phyloP scores from a whole-genome alignment of 2,329 filamentous ascomycete species.

The Tolypocladium nubicola region DNA sequence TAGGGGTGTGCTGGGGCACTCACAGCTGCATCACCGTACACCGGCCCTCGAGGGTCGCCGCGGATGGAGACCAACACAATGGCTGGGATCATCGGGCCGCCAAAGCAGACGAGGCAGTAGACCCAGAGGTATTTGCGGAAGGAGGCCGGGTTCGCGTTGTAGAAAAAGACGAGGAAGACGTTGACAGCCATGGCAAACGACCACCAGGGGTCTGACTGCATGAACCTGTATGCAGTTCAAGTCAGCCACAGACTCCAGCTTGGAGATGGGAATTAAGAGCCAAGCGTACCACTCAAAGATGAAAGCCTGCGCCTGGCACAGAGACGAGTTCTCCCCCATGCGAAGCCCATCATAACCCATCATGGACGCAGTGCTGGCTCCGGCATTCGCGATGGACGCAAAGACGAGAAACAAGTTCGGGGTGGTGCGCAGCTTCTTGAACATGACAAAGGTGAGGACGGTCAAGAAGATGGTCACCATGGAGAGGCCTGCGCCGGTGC shows the following conservation, averaged over 20 bases:
- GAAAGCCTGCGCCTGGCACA: constrained; percentile 54
- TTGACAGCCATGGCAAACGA: constrained; percentile 75
- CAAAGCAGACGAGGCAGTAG: constrained; percentile 61
- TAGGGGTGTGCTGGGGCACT: constrained; percentile 9
- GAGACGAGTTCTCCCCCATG: constrained; percentile 37
- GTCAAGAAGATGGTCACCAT: constrained; percentile 39
- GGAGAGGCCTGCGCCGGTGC: constrained; percentile 42
- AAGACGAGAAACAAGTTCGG: constrained; percentile 39
- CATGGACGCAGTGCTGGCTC: constrained; percentile 53
- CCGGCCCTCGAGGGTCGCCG: constrained; percentile 22
- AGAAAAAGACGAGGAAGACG: constrained; percentile 60
- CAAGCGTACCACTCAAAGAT: constrained; percentile 53
- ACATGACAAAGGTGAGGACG: constrained; percentile 35
- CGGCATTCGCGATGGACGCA: constrained; percentile 31
- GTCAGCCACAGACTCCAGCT: background rate
- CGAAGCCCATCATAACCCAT: constrained; percentile 58
- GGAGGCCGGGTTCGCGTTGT: constrained; percentile 45
- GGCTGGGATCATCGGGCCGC: constrained; percentile 56
- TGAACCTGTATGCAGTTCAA: constrained; percentile 43
- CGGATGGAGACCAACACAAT: constrained; percentile 53
- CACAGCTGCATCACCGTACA: constrained; percentile 48
- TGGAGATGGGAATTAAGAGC: background rate
- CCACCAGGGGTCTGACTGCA: constrained; percentile 67
- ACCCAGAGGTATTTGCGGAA: constrained; percentile 61
- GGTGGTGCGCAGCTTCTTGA: constrained; percentile 42